phyloP scores from a whole-genome alignment of 768 basidiomycete genomes.

The Serendipita sp. region DNA sequence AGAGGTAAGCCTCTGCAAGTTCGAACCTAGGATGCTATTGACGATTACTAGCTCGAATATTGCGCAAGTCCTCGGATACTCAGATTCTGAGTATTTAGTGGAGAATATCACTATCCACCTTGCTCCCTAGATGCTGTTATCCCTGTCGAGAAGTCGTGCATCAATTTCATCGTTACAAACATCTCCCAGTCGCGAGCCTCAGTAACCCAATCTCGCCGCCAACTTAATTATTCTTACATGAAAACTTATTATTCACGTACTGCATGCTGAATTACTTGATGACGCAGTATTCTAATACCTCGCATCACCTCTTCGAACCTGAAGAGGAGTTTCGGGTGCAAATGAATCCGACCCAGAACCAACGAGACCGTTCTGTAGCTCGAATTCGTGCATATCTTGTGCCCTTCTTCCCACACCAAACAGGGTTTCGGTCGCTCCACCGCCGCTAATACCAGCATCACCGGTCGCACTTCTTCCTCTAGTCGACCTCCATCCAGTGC shows the following conservation, averaged over 20 bases:
- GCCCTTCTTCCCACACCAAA: neutral
- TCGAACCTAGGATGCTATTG: neutral
- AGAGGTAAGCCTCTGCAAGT: slow-evolving; percentile 48
- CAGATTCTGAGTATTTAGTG: slow-evolving; percentile 93
- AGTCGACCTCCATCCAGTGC: neutral
- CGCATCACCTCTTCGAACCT: neutral
- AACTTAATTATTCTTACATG: too few relatives aligned
- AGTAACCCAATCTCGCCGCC: too few relatives aligned
- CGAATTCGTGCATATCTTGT: neutral
- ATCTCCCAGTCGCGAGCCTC: too few relatives aligned
- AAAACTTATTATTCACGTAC: too few relatives aligned
- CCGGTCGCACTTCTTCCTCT: neutral
- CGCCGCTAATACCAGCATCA: neutral
- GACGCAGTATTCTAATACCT: neutral
- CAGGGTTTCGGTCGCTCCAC: neutral
- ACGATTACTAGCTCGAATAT: slow-evolving; percentile 52
- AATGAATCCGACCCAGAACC: neutral
- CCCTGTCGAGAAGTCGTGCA: neutral
- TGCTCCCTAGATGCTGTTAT: slow-evolving; percentile 33
- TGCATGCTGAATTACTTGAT: too few relatives aligned
- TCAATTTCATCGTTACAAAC: too few relatives aligned
- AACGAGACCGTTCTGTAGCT: neutral
- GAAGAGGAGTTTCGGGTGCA: neutral
- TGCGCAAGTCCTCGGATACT: slow-evolving; percentile 70
- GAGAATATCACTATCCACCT: slow-evolving; percentile 80